These are phyloP conservation scores for Ceratobasidium sp. DNA, from an alignment of 1,284 basidiomycete species.

Conservation along the genomic window DNA sequence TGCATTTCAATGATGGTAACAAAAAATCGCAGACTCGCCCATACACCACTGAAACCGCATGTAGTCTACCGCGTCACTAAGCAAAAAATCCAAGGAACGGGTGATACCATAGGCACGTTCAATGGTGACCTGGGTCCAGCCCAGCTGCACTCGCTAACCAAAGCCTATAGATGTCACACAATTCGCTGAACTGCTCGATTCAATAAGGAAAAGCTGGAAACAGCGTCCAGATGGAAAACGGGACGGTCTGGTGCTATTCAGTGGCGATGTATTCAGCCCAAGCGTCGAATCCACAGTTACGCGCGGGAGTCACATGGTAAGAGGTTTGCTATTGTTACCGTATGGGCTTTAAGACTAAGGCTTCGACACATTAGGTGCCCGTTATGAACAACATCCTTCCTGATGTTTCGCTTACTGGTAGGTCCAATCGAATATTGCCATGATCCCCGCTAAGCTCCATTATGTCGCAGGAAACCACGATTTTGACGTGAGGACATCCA, in stretches of 20 bases:
- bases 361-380: slow-evolving; percentile 63
- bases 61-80: slow-evolving; percentile 73
- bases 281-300: slow-evolving; percentile 88
- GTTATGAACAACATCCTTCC: slow-evolving; percentile 77
- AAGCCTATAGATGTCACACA: slow-evolving; percentile 74
- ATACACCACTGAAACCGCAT: neutral
- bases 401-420: slow-evolving; percentile 72
- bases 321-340: slow-evolving; percentile 41
- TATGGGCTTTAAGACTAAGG: too few relatives aligned
- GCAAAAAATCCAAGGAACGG: slow-evolving; percentile 64
- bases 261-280: slow-evolving; percentile 87
- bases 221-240: slow-evolving; percentile 58
- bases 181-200: slow-evolving; percentile 68
- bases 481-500: slow-evolving; percentile 79
- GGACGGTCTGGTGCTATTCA: slow-evolving; percentile 85
- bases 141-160: too few relatives aligned
- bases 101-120: slow-evolving; percentile 62
- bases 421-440: slow-evolving; percentile 32
- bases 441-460: neutral
- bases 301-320: slow-evolving; percentile 89
- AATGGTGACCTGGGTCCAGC: too few relatives aligned
- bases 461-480: slow-evolving; percentile 80
- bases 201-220: slow-evolving; percentile 63
- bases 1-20: slow-evolving; percentile 46
- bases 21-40: neutral